Conservation (phyloP, 2,329 filamentous ascomycete genomes). For the Colletotrichum navitas region DNA sequence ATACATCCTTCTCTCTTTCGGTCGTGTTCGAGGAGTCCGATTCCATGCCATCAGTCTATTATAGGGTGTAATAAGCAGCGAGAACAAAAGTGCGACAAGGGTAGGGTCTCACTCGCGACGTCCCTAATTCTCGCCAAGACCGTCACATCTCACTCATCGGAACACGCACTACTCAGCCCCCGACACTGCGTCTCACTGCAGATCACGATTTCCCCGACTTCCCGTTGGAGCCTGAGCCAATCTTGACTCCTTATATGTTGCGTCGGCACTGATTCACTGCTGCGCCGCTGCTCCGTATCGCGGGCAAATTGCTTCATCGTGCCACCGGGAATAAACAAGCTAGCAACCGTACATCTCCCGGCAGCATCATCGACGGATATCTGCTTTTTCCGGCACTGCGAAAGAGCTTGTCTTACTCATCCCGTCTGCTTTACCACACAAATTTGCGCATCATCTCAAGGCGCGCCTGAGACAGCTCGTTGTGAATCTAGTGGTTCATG, state of each 20-base stretch:
- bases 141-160: conserved; percentile 2
- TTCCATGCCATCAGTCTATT: not conserved
- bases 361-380: not conserved
- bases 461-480: conserved; percentile 15
- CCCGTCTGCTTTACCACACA: not conserved
- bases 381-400: not conserved
- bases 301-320: not conserved
- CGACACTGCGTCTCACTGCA: conserved; percentile 24
- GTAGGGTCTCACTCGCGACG: not conserved
- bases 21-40: too few relatives aligned
- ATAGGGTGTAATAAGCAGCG: not conserved
- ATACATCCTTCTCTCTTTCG: not conserved
- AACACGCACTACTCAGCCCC: conserved; percentile 1
- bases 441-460: conserved; percentile 8
- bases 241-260: not conserved
- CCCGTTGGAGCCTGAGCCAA: not conserved
- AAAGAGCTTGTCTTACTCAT: conserved; percentile 18
- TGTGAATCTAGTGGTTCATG: not conserved
- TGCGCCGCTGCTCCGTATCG: not conserved
- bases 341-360: not conserved
- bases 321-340: not conserved
- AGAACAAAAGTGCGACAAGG: not conserved
- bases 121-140: not conserved
- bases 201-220: conserved; percentile 19
- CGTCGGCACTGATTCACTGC: not conserved